These are phyloP conservation scores for Coriaria nepalensis DNA, from an alignment of 306 rosid species.

Conservation along the genomic window DNA sequence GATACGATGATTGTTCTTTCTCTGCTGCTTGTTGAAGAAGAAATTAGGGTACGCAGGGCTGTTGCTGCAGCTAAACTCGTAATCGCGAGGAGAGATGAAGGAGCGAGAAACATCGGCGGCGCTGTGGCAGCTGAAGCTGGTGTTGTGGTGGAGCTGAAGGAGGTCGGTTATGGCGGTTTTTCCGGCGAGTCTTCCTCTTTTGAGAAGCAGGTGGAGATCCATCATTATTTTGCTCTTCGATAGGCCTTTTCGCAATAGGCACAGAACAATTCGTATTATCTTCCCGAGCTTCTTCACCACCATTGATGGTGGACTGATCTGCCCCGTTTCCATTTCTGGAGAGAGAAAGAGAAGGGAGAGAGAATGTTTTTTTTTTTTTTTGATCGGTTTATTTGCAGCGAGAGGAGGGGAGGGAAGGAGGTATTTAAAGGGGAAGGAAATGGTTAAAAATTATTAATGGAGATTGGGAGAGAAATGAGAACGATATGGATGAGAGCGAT, in stretches of 20 bases:
- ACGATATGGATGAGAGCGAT: not conserved
- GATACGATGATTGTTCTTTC: conserved; percentile 12
- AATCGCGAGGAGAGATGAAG: conserved; percentile 48
- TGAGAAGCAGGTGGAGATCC: conserved; percentile 40
- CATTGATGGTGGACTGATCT: conserved; percentile 18
- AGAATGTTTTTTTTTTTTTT: not conserved
- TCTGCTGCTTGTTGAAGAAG: conserved; percentile 21
- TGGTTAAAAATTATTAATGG: conserved; percentile 12
- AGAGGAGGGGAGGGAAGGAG: conserved; percentile 10
- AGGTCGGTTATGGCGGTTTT: conserved; percentile 40
- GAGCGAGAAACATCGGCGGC: conserved; percentile 31
- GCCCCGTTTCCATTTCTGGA: conserved; percentile 42
- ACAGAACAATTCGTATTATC: conserved; percentile 35
- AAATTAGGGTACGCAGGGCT: conserved; percentile 45
- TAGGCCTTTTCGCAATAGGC: conserved; percentile 56
- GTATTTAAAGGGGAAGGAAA: conserved; percentile 24
- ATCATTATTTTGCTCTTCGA: conserved; percentile 44
- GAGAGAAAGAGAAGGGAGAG: conserved; percentile 3
- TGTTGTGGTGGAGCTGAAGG: conserved; percentile 28
- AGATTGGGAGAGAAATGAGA: not conserved
- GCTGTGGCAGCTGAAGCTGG: conserved; percentile 33
- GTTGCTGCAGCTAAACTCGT: conserved; percentile 92
- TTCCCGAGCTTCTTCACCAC: conserved; percentile 54
- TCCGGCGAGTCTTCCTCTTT: conserved; percentile 61
- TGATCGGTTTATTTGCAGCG: not conserved